Conservation (phyloP, 805 yeast genomes). For the Yarrowia osloensis region DNA sequence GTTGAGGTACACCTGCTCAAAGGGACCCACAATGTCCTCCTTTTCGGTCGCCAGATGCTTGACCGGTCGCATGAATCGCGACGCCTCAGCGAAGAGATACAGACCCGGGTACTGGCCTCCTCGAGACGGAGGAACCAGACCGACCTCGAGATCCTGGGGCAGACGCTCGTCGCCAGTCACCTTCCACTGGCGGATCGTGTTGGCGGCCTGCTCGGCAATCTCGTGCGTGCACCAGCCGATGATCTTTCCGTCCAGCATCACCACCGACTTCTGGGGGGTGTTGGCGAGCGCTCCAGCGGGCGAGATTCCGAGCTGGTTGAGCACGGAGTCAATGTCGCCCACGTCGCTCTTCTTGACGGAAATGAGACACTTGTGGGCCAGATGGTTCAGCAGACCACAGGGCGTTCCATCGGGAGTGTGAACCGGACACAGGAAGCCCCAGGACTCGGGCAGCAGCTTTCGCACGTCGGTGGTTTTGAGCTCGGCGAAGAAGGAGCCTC, state of each 20-base stretch:
- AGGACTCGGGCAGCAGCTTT: slow-evolving; percentile 92
- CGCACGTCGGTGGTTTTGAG: slow-evolving; percentile 96
- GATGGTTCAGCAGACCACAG: slow-evolving; percentile 95
- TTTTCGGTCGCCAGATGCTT: slow-evolving; percentile 83
- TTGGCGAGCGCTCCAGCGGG: slow-evolving; percentile 80
- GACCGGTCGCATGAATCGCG: slow-evolving; percentile 96
- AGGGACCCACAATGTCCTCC: slow-evolving; percentile 90
- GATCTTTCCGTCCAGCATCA: slow-evolving; percentile 88
- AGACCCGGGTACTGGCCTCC: slow-evolving; percentile 98
- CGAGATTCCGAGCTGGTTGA: slow-evolving; percentile 74
- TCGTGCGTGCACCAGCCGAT: slow-evolving; percentile 93
- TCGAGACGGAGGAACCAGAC: slow-evolving; percentile 92
- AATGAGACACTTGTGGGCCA: slow-evolving; percentile 90
- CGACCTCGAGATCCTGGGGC: slow-evolving; percentile 87
- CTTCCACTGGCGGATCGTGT: slow-evolving; percentile 89
- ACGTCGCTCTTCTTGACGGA: slow-evolving; percentile 78
- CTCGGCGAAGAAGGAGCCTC: slow-evolving; percentile 99
- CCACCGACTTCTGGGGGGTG: slow-evolving; percentile 85
- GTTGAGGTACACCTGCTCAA: slow-evolving; percentile 96
- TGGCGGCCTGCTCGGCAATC: slow-evolving; percentile 83
- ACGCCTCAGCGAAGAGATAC: slow-evolving; percentile 84
- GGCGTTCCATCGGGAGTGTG: slow-evolving; percentile 99
- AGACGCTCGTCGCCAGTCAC: slow-evolving; percentile 75
- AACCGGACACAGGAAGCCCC: slow-evolving; percentile 99
- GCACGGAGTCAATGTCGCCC: slow-evolving; percentile 63